Evolutionary conservation across 352 stramenopile species (phyloP), one percentile per base, ranked within the genome.

Genomic region (Bremia lactucae): DNA sequence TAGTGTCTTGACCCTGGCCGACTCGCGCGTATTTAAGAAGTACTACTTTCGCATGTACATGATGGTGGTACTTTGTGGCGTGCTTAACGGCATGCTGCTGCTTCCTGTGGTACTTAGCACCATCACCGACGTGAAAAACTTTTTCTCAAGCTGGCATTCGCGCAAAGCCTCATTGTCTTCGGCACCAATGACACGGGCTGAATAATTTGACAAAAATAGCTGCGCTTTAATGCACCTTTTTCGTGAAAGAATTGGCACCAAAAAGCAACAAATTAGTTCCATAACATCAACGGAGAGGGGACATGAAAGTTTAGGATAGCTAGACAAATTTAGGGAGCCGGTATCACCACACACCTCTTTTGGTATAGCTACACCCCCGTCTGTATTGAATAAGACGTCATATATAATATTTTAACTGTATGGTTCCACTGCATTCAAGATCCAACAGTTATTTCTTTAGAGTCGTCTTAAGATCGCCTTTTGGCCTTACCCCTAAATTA

Each of bases 11-110:
- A 80, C 72, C 14, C 68, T 94, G 20, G 80, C 84, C 4, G 78
- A 83, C 49, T 92, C 81, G 43, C 72, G 80, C 18, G 64, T 95
- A 40, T 94, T 94, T 52, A 78, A 84, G 47, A 80, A 93, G 49
- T 95, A 94, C 57, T 94, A 90, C 59, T 94, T 93, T 58, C 72
- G 82, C 41, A 94, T 94, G 82, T 94, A 94, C 63, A 82, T 89
- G 63, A 55, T 95, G 26, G 44, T 85, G 18, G 82, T 84, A n/a
- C 59, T 82, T 34, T 82, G 79, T 36, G 83, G 82, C 22, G 74
- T 84, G 14, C 71, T 94, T 24, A 87, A 86, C 42, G 75, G 73
- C 15, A 71, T 86, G 56, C 29, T 82, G 28, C 34, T 90, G 36
- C 46, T 90, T 14, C 77, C 87, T 68, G 52, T 73, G 78, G 29